phyloP scores from a whole-genome alignment of 2,329 filamentous ascomycete species.

The Hymenoscyphus salicellus region DNA sequence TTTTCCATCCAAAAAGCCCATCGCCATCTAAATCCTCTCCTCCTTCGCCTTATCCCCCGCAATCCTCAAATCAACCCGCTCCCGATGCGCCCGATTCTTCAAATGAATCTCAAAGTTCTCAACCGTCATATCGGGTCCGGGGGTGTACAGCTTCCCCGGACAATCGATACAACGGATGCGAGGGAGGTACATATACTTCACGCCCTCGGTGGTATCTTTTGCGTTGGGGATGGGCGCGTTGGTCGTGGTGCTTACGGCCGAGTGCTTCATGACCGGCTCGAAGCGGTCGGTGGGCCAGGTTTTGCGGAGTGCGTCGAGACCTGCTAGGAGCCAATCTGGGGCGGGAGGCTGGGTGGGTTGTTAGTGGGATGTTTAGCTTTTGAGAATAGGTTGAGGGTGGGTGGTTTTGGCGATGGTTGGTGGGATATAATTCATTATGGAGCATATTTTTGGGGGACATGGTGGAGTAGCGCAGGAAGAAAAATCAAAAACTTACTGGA shows the following conservation, averaged over 20 bases:
- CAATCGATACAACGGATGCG: conserved; percentile 91
- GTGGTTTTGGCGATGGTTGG: conserved; percentile 9
- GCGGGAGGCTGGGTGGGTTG: conserved; percentile 63
- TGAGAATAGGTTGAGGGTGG: conserved; percentile 8
- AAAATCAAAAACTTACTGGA: conserved; percentile 53
- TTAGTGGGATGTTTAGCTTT: not conserved
- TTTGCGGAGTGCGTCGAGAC: conserved; percentile 68
- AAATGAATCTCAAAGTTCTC: conserved; percentile 92
- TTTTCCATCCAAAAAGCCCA: not conserved
- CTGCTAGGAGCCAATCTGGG: conserved; percentile 77
- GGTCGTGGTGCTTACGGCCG: conserved; percentile 70
- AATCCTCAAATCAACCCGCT: conserved; percentile 55
- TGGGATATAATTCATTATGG: not conserved
- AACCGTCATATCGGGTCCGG: conserved; percentile 78
- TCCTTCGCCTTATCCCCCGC: not conserved
- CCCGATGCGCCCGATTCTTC: conserved; percentile 76
- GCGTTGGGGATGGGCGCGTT: conserved; percentile 58
- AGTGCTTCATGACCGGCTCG: conserved; percentile 88
- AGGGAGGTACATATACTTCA: conserved; percentile 80
- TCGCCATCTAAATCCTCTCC: not conserved
- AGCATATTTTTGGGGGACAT: not conserved
- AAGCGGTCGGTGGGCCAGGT: conserved; percentile 78
- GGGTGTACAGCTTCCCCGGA: conserved; percentile 89
- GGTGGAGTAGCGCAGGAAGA: conserved; percentile 27
- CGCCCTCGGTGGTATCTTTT: conserved; percentile 55